Percentiles rank a stretch among this genome's conserved stretches.
These are phyloP conservation scores for Coemansia sp. DNA, from an alignment of 192 early-diverging fungal species.

Conservation along the genomic window DNA sequence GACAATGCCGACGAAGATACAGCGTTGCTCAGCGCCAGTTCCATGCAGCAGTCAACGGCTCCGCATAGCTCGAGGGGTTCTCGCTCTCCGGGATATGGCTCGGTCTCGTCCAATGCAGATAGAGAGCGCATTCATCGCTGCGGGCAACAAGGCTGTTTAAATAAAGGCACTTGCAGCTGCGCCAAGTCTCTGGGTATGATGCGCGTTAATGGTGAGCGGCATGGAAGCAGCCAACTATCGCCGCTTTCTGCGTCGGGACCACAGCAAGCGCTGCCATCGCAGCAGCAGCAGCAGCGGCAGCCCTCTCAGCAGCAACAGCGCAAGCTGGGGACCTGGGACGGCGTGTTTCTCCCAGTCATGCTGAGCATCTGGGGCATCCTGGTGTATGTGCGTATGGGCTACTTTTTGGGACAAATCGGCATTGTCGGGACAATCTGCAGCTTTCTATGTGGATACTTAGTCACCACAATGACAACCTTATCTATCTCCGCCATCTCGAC, in stretches of 20 bases:
- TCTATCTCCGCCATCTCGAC: conserved; percentile 68
- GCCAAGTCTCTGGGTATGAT: neutral
- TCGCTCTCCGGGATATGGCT: neutral
- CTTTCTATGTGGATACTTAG: conserved; percentile 59
- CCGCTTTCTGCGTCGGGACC: neutral
- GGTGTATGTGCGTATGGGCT: conserved; percentile 68
- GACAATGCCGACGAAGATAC: conserved; percentile 15
- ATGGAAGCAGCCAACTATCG: neutral
- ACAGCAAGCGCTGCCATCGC: neutral
- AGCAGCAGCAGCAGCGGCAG: conserved; percentile 3
- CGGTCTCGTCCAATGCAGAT: neutral
- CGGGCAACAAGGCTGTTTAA: neutral
- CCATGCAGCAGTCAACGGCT: neutral
- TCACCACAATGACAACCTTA: conserved; percentile 64
- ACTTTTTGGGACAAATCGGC: conserved; percentile 62
- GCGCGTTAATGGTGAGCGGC: neutral
- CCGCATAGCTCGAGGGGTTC: neutral
- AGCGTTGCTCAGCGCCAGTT: neutral
- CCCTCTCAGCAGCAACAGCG: conserved; percentile 13
- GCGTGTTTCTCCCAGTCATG: conserved; percentile 67
- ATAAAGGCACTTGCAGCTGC: neutral
- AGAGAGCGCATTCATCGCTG: neutral
- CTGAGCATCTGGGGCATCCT: conserved; percentile 72
- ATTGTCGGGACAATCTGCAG: conserved; percentile 59
- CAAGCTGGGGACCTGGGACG: conserved; percentile 67